Evolutionary conservation across 345 rosid genomes (phyloP).

Genomic region (Stellera chamaejasme): DNA sequence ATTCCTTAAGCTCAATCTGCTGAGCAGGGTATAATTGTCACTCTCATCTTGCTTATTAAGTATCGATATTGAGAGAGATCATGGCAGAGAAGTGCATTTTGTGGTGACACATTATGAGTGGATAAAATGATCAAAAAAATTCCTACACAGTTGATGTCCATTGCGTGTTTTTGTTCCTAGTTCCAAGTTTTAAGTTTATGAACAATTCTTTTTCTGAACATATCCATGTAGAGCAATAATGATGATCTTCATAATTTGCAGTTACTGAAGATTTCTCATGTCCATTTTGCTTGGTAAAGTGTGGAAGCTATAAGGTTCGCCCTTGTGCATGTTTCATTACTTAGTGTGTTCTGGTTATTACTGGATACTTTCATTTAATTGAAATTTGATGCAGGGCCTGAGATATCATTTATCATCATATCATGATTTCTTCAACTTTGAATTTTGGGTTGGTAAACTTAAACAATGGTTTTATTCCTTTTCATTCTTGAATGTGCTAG

Average conservation of each 20-base stretch:
- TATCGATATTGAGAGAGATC: background rate
- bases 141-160: background rate
- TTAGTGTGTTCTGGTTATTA: background rate
- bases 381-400: constrained; percentile 51
- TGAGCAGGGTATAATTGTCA: background rate
- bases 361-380: constrained; percentile 2
- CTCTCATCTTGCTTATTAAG: background rate
- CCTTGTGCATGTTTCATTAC: background rate
- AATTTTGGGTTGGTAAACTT: constrained; percentile 99
- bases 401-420: constrained; percentile 75
- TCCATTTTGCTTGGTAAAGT: constrained; percentile 94
- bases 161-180: too few species aligned
- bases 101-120: background rate
- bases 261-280: constrained; percentile 99
- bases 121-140: background rate
- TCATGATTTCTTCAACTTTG: constrained; percentile 91
- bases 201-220: background rate
- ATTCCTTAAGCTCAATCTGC: background rate
- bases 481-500: constrained; percentile 13
- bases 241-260: constrained; percentile 29
- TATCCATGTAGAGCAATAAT: constrained; percentile 11
- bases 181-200: too few species aligned
- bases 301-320: constrained; percentile 88
- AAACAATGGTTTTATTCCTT: constrained; percentile 23
- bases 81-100: background rate